A percentile compares a stretch with the other conserved stretches of the same genome.
phyloP scores from a whole-genome alignment of 352 stramenopile genomes.

The Phytopythium montanum region DNA sequence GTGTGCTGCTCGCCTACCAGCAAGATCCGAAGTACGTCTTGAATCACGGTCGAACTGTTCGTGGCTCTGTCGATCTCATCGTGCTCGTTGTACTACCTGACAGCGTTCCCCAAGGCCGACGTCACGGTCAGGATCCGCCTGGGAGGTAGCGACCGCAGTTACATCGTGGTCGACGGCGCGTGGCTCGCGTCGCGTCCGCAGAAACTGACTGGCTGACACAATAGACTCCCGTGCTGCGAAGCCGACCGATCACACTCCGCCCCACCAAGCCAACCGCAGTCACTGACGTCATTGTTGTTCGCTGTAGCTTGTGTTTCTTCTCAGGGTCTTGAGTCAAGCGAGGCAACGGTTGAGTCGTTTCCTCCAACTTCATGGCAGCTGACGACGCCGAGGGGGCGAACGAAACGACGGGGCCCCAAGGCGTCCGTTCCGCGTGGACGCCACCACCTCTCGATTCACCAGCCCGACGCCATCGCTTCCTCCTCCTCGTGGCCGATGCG shows the following conservation, averaged over 20 bases:
- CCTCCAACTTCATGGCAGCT: too few species aligned
- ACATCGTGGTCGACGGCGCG: slow-evolving; percentile 38
- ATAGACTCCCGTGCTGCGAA: not conserved
- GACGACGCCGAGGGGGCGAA: too few species aligned
- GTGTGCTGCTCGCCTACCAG: slow-evolving; percentile 36
- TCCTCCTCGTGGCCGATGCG: not conserved
- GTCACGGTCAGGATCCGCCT: slow-evolving; percentile 38
- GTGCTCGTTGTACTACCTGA: not conserved
- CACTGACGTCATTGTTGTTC: not conserved
- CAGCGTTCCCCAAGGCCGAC: slow-evolving; percentile 48
- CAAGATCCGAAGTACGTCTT: slow-evolving; percentile 52
- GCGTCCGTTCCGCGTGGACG: too few species aligned
- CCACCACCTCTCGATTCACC: too few species aligned
- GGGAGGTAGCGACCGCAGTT: slow-evolving; percentile 15
- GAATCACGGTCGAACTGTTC: not conserved
- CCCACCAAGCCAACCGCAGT: not conserved
- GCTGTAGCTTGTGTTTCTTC: not conserved
- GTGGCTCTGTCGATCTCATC: not conserved
- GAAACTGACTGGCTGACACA: slow-evolving; percentile 2
- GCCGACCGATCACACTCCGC: not conserved
- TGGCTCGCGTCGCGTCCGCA: slow-evolving; percentile 39
- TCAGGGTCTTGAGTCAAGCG: not conserved
- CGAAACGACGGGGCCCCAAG: too few species aligned
- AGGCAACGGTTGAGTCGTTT: too few species aligned
- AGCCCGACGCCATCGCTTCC: not conserved